phyloP scores from a whole-genome alignment of 768 basidiomycete species.

The Leucocoprinus sp. region DNA sequence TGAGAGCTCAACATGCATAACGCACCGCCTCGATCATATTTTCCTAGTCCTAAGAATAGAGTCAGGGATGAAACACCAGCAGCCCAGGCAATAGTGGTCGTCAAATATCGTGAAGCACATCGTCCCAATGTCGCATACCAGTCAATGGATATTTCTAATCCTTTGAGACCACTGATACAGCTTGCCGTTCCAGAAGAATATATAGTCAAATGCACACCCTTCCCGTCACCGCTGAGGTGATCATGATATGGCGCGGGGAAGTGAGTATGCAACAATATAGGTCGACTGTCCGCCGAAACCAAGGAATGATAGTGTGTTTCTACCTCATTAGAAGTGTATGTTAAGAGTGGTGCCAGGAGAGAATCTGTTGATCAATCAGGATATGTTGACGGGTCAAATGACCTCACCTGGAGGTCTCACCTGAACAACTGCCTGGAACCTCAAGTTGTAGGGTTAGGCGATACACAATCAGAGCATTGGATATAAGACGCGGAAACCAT shows the following conservation, averaged over 20 bases:
- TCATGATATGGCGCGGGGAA: slow-evolving; percentile 59
- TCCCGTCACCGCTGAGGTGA: slow-evolving; percentile 17
- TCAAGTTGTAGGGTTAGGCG: slow-evolving; percentile 30
- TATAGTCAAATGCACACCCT: slow-evolving; percentile 47
- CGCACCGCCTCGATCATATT: slow-evolving; percentile 22
- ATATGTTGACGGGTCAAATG: background rate
- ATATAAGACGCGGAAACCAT: slow-evolving; percentile 46
- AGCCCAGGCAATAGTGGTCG: slow-evolving; percentile 64
- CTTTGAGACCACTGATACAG: slow-evolving; percentile 34
- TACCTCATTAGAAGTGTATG: slow-evolving; percentile 46
- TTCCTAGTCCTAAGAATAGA: slow-evolving; percentile 34
- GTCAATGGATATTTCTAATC: slow-evolving; percentile 54
- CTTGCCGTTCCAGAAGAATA: slow-evolving; percentile 43
- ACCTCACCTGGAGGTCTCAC: slow-evolving; percentile 18
- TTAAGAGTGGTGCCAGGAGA: slow-evolving; percentile 56
- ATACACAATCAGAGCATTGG: slow-evolving; percentile 62
- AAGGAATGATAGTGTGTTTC: slow-evolving; percentile 70
- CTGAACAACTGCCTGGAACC: slow-evolving; percentile 18
- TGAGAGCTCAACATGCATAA: background rate
- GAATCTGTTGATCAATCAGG: slow-evolving; percentile 29
- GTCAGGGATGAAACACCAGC: slow-evolving; percentile 59
- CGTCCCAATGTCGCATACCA: slow-evolving; percentile 65
- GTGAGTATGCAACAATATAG: slow-evolving; percentile 61
- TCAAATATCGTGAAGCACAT: slow-evolving; percentile 66
- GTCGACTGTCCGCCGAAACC: slow-evolving; percentile 22